phyloP scores from a whole-genome alignment of 2,329 filamentous ascomycete genomes.

The Calonectria hongkongensis region DNA sequence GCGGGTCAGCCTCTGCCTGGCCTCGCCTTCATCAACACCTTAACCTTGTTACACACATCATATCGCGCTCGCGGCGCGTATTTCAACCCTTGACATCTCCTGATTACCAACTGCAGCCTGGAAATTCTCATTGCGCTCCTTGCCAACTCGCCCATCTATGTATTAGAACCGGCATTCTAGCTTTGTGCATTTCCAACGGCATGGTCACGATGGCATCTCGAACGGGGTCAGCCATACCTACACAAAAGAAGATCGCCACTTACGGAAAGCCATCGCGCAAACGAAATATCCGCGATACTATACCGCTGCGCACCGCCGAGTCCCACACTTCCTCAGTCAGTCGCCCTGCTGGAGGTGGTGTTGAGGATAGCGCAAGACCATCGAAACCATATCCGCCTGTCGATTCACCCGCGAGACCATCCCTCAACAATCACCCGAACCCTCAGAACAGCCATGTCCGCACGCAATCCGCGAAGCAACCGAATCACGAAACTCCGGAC shows the following conservation, averaged over 20 bases:
- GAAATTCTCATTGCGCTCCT: constrained; percentile 7
- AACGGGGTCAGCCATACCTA: constrained; percentile 47
- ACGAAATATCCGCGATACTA: constrained; percentile 45
- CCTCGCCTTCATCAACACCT: constrained; percentile 22
- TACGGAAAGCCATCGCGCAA: constrained; percentile 56
- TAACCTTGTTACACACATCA: constrained; percentile 13
- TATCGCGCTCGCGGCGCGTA: neutral
- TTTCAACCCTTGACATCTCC: neutral
- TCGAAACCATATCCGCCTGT: constrained; percentile 45
- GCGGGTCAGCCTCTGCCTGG: constrained; percentile 25
- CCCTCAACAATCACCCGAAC: constrained; percentile 35
- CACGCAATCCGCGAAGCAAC: constrained; percentile 30
- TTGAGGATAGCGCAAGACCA: constrained; percentile 41
- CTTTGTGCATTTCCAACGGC: constrained; percentile 32
- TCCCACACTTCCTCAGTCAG: constrained; percentile 37
- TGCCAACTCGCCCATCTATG: constrained; percentile 32
- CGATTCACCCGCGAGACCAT: constrained; percentile 42
- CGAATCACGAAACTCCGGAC: constrained; percentile 39
- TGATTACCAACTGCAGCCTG: neutral
- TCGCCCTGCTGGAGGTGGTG: constrained; percentile 30
- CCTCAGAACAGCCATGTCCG: constrained; percentile 27
- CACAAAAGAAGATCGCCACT: constrained; percentile 52
- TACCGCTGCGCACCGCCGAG: constrained; percentile 50
- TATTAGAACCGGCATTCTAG: constrained; percentile 38
- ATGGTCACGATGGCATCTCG: constrained; percentile 48